Evolutionary conservation across 257 asterid genomes (phyloP), one percentile per base, ranked within the genome.

Genomic region (Henckelia pumila): DNA sequence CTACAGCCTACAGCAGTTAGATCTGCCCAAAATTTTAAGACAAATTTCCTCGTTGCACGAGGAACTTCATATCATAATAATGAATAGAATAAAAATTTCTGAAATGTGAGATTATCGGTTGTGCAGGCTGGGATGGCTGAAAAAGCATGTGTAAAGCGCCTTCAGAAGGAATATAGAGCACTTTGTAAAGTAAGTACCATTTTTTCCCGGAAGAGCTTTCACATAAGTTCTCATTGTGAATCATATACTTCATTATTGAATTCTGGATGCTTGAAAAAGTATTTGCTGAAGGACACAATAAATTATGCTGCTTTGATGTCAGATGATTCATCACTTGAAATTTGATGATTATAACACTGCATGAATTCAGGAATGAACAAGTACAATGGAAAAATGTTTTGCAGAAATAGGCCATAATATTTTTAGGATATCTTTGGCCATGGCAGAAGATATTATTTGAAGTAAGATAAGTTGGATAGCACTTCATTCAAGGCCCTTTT

Each of bases 81-180:
- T 63, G 75, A 70, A 72, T 30, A 70, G 68, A 74, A 69, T 57
- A 66, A 63, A 21, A 17, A 69, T 69, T 60, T 69, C 67, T 56
- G 74, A 55, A 67, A 66, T 66, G 50, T 66, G 33, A 8, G 8
- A 30, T 33, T 70, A 35, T 56, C 26, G 53, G n/a, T 61, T 28
- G 28, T 37, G 23, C 65, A 7, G 56, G 17, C 49, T 56, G 21
- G 65, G 77, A 94, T 94, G 99, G 83, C 96, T 56, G 91, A 83
- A 75, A 91, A 76, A 57, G 92, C 89, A 13, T 93, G 99, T 58
- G 91, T 91, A 37, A 89, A 88, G 83, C 98, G 99, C 73, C 96
- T 95, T 33, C 99, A 89, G 76, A 95, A 91, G 82, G 99, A 95
- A 81, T 91, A 87, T 76, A 82, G 98, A 86, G 85, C 97, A 66